Evolutionary conservation across 2,329 filamentous ascomycete genomes (phyloP).

Genomic region (Leptographium lundbergii): DNA sequence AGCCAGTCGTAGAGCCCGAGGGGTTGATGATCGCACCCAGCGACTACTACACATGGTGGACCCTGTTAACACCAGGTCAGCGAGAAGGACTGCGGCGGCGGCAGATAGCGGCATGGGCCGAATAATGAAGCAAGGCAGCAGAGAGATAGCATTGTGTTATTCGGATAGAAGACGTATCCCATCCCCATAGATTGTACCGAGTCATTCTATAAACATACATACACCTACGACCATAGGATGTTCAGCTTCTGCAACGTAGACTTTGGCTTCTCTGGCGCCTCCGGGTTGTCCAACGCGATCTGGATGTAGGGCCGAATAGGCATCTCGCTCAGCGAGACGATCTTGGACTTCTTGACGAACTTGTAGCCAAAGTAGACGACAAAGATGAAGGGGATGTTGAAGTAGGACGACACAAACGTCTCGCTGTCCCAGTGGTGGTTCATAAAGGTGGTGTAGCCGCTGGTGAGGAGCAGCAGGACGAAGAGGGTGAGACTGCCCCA

Average conservation of each 20-base stretch:
- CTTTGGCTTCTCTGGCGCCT: background rate
- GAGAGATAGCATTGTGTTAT: too few species aligned
- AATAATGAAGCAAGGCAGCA: too few species aligned
- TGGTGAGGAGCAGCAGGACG: constrained; percentile 16
- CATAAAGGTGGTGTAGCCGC: constrained; percentile 18
- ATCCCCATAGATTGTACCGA: background rate
- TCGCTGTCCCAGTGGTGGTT: constrained; percentile 21
- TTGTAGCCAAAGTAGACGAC: constrained; percentile 14
- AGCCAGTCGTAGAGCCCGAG: too few species aligned
- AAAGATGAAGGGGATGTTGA: constrained; percentile 17
- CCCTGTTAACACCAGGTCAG: too few species aligned
- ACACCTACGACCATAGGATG: constrained; percentile 4
- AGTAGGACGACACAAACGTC: constrained; percentile 23
- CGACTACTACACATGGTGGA: too few species aligned
- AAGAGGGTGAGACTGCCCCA: constrained; percentile 44
- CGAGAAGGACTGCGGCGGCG: too few species aligned
- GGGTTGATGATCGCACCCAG: too few species aligned
- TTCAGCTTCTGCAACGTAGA: background rate
- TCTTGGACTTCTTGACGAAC: constrained; percentile 8
- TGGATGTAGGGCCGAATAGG: constrained; percentile 8
- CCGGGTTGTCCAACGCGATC: constrained; percentile 1
- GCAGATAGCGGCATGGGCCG: too few species aligned
- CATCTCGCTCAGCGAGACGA: constrained; percentile 6
- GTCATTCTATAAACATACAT: background rate
- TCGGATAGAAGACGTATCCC: background rate